A percentile compares a stretch with the other conserved stretches of the same genome.
Conservation (phyloP, 352 stramenopile genomes). For the Phytophthora cajani region DNA sequence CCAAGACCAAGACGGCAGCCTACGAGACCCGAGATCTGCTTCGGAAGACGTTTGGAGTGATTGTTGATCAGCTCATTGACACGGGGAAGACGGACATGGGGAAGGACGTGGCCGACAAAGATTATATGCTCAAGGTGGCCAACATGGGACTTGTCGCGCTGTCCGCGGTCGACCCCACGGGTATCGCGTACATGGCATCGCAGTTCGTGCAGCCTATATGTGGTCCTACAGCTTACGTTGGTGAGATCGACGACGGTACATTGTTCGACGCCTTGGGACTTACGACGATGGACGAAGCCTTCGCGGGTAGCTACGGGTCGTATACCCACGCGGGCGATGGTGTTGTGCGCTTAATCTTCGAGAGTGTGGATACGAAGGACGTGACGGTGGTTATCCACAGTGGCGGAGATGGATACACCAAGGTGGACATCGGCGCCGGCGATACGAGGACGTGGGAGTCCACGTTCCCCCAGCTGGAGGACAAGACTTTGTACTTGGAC, state of each 20-base stretch:
- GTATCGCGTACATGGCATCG: conserved; percentile 50
- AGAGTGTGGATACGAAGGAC: conserved; percentile 41
- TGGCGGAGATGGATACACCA: conserved; percentile 25
- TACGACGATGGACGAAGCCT: conserved; percentile 39
- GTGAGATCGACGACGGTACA: conserved; percentile 52
- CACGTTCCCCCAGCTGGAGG: conserved; percentile 36
- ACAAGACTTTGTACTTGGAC: conserved; percentile 50
- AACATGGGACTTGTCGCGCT: conserved; percentile 39
- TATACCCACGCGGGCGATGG: conserved; percentile 37
- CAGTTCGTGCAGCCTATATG: conserved; percentile 67
- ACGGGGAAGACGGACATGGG: conserved; percentile 32
- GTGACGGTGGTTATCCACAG: conserved; percentile 37
- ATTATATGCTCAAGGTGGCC: conserved; percentile 41
- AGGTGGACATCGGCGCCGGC: conserved; percentile 31
- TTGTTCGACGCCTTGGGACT: conserved; percentile 42
- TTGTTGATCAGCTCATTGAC: conserved; percentile 38
- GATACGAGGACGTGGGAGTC: conserved; percentile 32
- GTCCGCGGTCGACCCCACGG: conserved; percentile 45
- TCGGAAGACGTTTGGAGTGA: conserved; percentile 36
- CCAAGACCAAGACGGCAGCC: not conserved
- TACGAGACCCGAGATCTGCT: not conserved
- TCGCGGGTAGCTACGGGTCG: conserved; percentile 39
- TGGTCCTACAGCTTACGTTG: conserved; percentile 46
- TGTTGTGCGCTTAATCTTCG: conserved; percentile 37
- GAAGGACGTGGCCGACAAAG: conserved; percentile 28